Base-by-base conservation (phyloP, 1,284 basidiomycete genomes). In the Heterobasidion occidentale region DNA sequence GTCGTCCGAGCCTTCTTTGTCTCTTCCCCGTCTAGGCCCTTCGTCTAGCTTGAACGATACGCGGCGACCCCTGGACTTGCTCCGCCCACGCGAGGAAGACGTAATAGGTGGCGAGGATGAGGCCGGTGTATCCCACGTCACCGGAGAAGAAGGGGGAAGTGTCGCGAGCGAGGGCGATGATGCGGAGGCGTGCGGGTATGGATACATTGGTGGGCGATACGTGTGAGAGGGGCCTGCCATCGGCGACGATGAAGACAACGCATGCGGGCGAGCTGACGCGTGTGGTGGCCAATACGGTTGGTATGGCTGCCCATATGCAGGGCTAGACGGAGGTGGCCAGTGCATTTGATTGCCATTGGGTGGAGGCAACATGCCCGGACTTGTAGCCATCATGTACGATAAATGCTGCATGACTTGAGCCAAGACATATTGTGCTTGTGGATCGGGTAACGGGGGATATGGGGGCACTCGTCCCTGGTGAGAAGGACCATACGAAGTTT, bases 351-450 rank as follows among this genome's bases (percentile, higher is more conserved):
- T 20, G 45, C 45, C 45, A 8, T 46, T 20, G 17, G 8, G 45
- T 15, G 14, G 14, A 20, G 45, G 17, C 9, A 61, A 60, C 1
- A 58, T 59, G 9, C 27, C 27, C 27, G 27, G 27, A 27, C 27
- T 27, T 27, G 27, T 27, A 27, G 27, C 63, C 57, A 70, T 62
- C 7, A 68, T 36, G 60, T 68, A 68, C 9, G 67, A 64, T 27
- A 72, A 56, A 47, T 70, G 67, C 33, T 71, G 65, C 59, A 71
- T 65, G 12, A 72, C 71, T 50, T 72, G 71, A 1, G 67, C 66
- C 49, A 74, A 65, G 33, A 68, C 61, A 42, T 62, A 65, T 53
- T 74, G 71, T 0, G 70, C 68, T 36, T 71, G 68, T 7, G 70
- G 55, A 57, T 27, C 27, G 27, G 27, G 27, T 27, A 27, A 27